Evolutionary conservation across 805 yeast species (phyloP), one percentile per base, ranked within the genome.

Genomic region (Candida odintsovae): DNA sequence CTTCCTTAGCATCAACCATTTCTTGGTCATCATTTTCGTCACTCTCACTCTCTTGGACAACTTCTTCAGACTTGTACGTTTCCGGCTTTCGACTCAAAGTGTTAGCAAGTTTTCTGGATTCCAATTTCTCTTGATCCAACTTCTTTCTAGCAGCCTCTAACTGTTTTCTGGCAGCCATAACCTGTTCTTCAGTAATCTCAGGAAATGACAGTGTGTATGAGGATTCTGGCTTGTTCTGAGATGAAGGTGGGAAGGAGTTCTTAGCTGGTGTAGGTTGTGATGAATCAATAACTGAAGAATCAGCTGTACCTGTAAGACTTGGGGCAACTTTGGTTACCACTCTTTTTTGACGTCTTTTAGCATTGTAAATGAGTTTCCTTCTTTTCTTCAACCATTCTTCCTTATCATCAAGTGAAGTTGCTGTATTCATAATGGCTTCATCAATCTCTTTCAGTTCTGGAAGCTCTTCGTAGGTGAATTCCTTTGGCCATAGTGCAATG

Each of bases 321-420:
- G 11, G 11, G 11, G 13, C 12, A 33, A 12, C 20, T 6, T 33
- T 33, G 12, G 10, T 12, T 3, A 19, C n/a, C 11, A 11, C 10
- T 39, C 51, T 46, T 7, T 21, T 31, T 6, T n/a, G 11, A 43
- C 53, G 50, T 22, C 48, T 35, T 31, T 25, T 50, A 2, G 53
- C 51, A 38, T 49, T 51, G 8, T 42, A 40, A 3, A 51, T 13
- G 2, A 47, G 7, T 18, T 45, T 47, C 21, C 40, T 45, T n/a
- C 45, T 47, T 7, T 38, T 41, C 10, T 41, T 19, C 11, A 41
- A 31, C 10, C 45, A 31, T 11, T 45, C 41, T 7, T 40, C 43
- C 25, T 39, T 45, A 2, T 41, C 35, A 2, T 18, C 16, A 9
- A 29, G 19, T 13, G 50, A 12, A 1, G 44, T 18, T 1, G n/a